Evolutionary conservation across 140 eudicot species (phyloP).

Genomic region (Anethum foeniculum): DNA sequence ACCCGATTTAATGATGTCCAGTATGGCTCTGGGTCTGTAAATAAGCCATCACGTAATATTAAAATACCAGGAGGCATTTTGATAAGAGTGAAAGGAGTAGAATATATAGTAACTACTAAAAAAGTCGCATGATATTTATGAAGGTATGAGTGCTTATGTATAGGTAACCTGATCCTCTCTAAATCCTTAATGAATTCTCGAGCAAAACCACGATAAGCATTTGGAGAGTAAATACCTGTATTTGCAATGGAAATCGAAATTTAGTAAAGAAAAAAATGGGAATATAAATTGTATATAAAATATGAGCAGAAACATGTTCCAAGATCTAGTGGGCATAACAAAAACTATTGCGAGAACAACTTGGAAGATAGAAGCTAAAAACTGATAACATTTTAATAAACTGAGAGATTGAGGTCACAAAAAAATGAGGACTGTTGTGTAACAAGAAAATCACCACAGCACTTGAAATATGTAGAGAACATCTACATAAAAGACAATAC

Average conservation of each 20-base stretch:
- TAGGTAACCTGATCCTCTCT: constrained; percentile 68
- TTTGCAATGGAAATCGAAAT: neutral
- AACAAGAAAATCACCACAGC: neutral
- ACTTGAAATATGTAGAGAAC: neutral
- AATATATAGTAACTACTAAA: neutral
- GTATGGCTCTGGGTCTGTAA: constrained; percentile 90
- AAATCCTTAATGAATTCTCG: constrained; percentile 96
- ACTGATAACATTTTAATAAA: neutral
- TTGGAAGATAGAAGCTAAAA: neutral
- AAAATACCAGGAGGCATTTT: neutral
- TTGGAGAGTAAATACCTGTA: constrained; percentile 94
- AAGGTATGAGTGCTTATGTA: neutral
- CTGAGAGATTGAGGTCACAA: neutral
- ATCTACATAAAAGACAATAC: neutral
- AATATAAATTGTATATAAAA: neutral
- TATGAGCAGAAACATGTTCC: neutral
- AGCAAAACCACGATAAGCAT: constrained; percentile 98
- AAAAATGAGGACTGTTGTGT: neutral
- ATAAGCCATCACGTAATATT: constrained; percentile 2
- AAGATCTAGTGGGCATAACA: neutral
- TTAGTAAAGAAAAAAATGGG: neutral
- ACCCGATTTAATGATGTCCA: constrained; percentile 91
- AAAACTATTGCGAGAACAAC: neutral
- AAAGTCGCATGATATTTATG: neutral
- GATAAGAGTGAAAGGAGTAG: neutral